Percentiles rank a stretch among this genome's conserved stretches.
phyloP scores from a whole-genome alignment of 78 protist species.

The Dictyostelium brefeldianum region DNA sequence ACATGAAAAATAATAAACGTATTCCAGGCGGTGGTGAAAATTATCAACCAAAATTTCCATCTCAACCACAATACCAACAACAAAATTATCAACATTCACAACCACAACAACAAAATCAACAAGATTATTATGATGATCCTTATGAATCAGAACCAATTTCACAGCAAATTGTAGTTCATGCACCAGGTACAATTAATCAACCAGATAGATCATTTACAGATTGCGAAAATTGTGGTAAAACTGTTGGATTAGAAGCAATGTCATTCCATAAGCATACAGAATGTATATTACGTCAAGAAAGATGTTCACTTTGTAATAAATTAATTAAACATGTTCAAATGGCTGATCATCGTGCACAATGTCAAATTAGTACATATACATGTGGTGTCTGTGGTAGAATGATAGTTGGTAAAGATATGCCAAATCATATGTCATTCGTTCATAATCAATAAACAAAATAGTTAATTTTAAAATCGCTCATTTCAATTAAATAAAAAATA shows the following conservation, averaged over 20 bases:
- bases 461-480: no score
- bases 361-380: slow-evolving; percentile 46
- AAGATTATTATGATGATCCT: background rate
- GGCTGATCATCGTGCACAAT: slow-evolving; percentile 31
- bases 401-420: slow-evolving; percentile 32
- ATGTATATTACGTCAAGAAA: slow-evolving; percentile 36
- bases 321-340: slow-evolving; percentile 35
- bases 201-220: background rate
- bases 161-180: background rate
- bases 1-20: background rate
- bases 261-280: slow-evolving; percentile 57
- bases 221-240: slow-evolving; percentile 60
- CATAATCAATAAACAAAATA: slow-evolving; percentile 1
- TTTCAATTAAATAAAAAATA: background rate
- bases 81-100: no score
- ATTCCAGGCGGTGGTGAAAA: slow-evolving; percentile 4
- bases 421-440: slow-evolving; percentile 40
- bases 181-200: no score
- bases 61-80: background rate
- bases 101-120: background rate
- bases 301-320: slow-evolving; percentile 53
- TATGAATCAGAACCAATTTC: background rate
- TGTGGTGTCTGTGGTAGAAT: slow-evolving; percentile 82
- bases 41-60: slow-evolving; percentile 3
- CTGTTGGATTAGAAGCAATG: slow-evolving; percentile 3